These are phyloP conservation scores for Colletotrichum noveboracense DNA, from an alignment of 2,329 filamentous ascomycete genomes.

Conservation along the genomic window DNA sequence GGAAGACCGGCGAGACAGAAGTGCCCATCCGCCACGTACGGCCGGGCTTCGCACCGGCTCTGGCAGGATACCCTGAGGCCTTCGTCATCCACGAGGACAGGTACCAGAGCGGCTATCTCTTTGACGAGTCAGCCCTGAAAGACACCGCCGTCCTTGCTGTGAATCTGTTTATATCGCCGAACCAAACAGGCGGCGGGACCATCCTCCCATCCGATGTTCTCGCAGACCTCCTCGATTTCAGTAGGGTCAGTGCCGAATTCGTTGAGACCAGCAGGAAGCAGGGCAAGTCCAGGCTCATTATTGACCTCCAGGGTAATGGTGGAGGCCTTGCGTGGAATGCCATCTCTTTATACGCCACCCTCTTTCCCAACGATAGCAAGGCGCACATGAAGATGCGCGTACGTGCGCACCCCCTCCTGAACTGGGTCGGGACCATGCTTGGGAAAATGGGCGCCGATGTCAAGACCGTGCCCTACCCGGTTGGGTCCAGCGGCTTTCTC, in stretches of 20 bases:
- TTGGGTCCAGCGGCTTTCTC: constrained; percentile 22
- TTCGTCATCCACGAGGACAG: constrained; percentile 4
- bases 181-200: neutral
- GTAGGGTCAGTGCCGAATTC: constrained; percentile 34
- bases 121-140: neutral
- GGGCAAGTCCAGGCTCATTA: constrained; percentile 63
- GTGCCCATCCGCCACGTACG: neutral
- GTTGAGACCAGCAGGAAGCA: constrained; percentile 48
- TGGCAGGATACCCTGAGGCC: constrained; percentile 13
- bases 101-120: constrained; percentile 17
- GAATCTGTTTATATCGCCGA: neutral
- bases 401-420: constrained; percentile 5
- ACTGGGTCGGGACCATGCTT: constrained; percentile 7
- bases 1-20: neutral
- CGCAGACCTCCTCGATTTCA: neutral
- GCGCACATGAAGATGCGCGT: constrained; percentile 15
- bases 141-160: constrained; percentile 20
- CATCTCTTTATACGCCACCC: constrained; percentile 1
- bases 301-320: constrained; percentile 67
- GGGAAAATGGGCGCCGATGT: neutral
- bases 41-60: neutral
- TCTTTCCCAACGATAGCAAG: constrained; percentile 4
- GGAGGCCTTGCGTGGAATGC: constrained; percentile 50
- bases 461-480: neutral
- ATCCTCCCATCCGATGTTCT: neutral